These are phyloP conservation scores for Suillus variegatus DNA, from an alignment of 768 basidiomycete species.

Conservation along the genomic window DNA sequence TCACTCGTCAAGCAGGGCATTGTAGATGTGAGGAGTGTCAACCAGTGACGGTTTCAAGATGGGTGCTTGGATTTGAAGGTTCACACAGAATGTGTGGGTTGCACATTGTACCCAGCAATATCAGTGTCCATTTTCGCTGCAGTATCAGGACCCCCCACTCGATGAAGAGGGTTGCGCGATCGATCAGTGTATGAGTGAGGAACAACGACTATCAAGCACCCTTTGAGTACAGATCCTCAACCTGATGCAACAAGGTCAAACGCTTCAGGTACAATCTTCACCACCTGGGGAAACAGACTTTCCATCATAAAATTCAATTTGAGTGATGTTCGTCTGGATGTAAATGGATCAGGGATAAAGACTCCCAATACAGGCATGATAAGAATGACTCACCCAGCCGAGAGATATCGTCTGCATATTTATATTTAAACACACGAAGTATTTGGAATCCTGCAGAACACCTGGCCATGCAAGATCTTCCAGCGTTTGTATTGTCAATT, in stretches of 20 bases:
- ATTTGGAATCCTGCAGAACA: too few relatives aligned
- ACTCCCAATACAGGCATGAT: too few relatives aligned
- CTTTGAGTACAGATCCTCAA: slow-evolving; percentile 20
- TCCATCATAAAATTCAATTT: slow-evolving; percentile 24
- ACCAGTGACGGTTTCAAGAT: slow-evolving; percentile 50
- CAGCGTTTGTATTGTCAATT: too few relatives aligned
- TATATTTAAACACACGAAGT: not conserved
- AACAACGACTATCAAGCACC: slow-evolving; percentile 67
- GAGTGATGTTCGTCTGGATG: slow-evolving; percentile 24
- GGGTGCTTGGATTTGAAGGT: slow-evolving; percentile 43
- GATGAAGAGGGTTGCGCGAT: slow-evolving; percentile 55
- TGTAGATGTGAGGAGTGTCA: slow-evolving; percentile 59
- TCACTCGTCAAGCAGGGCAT: slow-evolving; percentile 54
- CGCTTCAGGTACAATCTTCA: not conserved
- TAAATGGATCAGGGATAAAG: not conserved
- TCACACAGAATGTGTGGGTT: slow-evolving; percentile 39
- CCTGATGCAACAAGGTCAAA: slow-evolving; percentile 9
- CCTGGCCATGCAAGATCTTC: too few relatives aligned
- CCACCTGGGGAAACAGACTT: slow-evolving; percentile 30
- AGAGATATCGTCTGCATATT: slow-evolving; percentile 5
- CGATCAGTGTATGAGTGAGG: slow-evolving; percentile 58
- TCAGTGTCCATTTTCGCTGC: slow-evolving; percentile 30
- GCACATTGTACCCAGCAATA: slow-evolving; percentile 51
- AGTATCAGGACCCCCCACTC: slow-evolving; percentile 34
- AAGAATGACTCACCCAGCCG: slow-evolving; percentile 18